Evolutionary conservation across 352 stramenopile genomes (phyloP).

Genomic region (Phytophthora niederhauseri): DNA sequence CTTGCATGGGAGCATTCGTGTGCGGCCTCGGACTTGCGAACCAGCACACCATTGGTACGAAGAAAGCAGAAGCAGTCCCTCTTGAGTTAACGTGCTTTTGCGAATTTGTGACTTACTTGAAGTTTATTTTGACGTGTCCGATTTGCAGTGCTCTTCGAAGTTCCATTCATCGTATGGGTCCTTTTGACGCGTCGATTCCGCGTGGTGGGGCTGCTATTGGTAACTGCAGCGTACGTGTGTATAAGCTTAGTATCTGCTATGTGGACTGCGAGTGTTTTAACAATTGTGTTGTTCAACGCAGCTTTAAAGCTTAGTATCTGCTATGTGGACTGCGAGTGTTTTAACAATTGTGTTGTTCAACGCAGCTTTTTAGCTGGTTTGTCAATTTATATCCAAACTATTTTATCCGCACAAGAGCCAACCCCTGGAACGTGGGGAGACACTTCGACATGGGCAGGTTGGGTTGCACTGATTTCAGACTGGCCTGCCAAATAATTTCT

Average conservation of each 20-base stretch:
- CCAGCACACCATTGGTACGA: constrained; percentile 90
- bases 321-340: background rate
- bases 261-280: background rate
- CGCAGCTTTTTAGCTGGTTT: constrained; percentile 43
- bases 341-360: background rate
- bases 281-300: constrained; percentile 10
- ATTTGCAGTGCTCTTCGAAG: constrained; percentile 81
- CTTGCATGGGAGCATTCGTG: constrained; percentile 73
- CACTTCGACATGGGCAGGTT: constrained; percentile 71
- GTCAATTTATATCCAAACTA: constrained; percentile 40
- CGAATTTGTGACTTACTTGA: background rate
- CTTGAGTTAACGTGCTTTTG: background rate
- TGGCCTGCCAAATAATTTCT: background rate
- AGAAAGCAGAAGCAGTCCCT: background rate
- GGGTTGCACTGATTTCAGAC: constrained; percentile 33
- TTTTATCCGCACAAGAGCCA: constrained; percentile 32
- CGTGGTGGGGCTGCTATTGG: constrained; percentile 23
- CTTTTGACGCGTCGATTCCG: constrained; percentile 31
- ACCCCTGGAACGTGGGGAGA: constrained; percentile 91
- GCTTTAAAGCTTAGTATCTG: constrained; percentile 23
- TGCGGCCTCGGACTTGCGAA: constrained; percentile 92
- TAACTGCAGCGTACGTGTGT: constrained; percentile 33
- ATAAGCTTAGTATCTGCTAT: background rate
- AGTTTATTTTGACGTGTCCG: background rate
- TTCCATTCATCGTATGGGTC: constrained; percentile 79